Evolutionary conservation across 2,329 filamentous ascomycete species (phyloP).

Genomic region (Davidsoniella australis): DNA sequence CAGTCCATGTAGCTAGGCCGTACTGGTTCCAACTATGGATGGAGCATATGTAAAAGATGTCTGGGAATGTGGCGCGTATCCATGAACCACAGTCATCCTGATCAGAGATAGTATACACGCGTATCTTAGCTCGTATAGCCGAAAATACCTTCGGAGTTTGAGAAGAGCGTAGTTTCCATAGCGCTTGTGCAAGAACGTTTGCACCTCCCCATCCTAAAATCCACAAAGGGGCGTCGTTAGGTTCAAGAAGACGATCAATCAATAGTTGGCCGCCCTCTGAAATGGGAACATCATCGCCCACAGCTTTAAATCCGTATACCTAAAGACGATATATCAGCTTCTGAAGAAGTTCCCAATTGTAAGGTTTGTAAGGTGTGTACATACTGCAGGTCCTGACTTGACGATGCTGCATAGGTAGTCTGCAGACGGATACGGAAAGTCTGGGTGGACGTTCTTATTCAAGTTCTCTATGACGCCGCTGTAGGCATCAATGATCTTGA

Average conservation of each 20-base stretch:
- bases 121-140: slow-evolving; percentile 24
- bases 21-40: slow-evolving; percentile 41
- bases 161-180: slow-evolving; percentile 22
- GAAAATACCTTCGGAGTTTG: background rate
- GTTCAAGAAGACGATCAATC: slow-evolving; percentile 17
- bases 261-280: slow-evolving; percentile 27
- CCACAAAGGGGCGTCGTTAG: slow-evolving; percentile 28
- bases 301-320: slow-evolving; percentile 21
- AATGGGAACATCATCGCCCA: slow-evolving; percentile 18
- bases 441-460: slow-evolving; percentile 28
- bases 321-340: slow-evolving; percentile 7
- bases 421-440: slow-evolving; percentile 24
- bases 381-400: slow-evolving; percentile 21
- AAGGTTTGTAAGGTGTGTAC: background rate
- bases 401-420: slow-evolving; percentile 22
- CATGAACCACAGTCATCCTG: slow-evolving; percentile 40
- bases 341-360: too few relatives aligned
- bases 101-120: slow-evolving; percentile 40
- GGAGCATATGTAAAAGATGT: slow-evolving; percentile 37
- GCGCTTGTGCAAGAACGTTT: slow-evolving; percentile 32
- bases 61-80: slow-evolving; percentile 36
- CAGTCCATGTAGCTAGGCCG: slow-evolving; percentile 34
- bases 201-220: slow-evolving; percentile 35
- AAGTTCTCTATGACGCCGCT: slow-evolving; percentile 28
- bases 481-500: slow-evolving; percentile 27